Evolutionary conservation across 2,329 filamentous ascomycete species (phyloP).

Genomic region (Alternaria ventricosa): DNA sequence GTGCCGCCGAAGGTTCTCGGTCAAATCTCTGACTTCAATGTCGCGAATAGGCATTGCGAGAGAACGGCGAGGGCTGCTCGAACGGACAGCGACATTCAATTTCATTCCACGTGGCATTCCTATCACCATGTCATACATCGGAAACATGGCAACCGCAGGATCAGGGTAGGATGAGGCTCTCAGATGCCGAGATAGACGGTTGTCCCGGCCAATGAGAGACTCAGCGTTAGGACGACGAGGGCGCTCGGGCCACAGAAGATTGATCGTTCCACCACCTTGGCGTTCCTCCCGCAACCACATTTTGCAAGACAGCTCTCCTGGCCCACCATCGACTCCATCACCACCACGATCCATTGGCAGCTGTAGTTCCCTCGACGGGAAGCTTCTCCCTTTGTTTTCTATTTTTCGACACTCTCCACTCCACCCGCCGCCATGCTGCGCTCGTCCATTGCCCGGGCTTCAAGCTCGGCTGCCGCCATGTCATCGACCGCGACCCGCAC

Average conservation of each 20-base stretch:
- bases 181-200: not conserved
- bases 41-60: not conserved
- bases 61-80: not conserved
- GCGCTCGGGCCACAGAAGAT: conserved; percentile 8
- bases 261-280: conserved; percentile 21
- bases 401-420: conserved; percentile 49
- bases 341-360: conserved; percentile 48
- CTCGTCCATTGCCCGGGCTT: conserved; percentile 49
- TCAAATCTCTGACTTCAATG: not conserved
- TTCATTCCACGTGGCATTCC: not conserved
- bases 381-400: conserved; percentile 38
- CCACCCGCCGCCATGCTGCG: conserved; percentile 48
- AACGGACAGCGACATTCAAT: not conserved
- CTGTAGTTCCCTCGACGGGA: conserved; percentile 46
- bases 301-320: conserved; percentile 29
- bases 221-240: not conserved
- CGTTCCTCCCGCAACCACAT: conserved; percentile 21
- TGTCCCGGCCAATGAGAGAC: not conserved
- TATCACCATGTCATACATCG: not conserved
- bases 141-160: not conserved
- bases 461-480: conserved; percentile 45
- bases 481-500: conserved; percentile 45
- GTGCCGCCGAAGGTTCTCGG: not conserved
- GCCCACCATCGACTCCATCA: conserved; percentile 38
- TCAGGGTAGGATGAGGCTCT: not conserved